Evolutionary conservation across 306 rosid genomes (phyloP), one percentile per base, ranked within the genome.

Genomic region (Biancaea sappan): DNA sequence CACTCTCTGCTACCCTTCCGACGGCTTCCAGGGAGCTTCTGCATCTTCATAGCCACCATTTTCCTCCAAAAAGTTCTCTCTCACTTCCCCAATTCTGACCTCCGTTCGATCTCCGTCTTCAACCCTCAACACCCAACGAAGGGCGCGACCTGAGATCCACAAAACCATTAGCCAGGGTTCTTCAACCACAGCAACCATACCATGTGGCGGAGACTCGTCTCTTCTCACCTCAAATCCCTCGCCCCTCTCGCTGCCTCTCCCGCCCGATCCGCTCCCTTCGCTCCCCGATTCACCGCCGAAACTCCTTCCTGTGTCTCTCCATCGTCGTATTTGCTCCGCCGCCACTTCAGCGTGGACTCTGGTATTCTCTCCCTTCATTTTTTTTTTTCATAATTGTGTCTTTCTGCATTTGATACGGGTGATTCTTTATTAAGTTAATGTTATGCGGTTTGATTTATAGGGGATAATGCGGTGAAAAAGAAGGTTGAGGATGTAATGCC

Each of bases 401-500:
- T 69, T 50, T 34, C 0, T n/a, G 0, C 40, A 34, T 54, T 47
- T 47, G 31, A 47, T 47, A 2, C 4, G 21, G 19, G 0, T 14
- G 16, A 12, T 74, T 75, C 6, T 0, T 34, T 1, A 15, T 31
- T 19, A 26, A 0, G 43, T 47, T 61, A 29, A 19, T 50, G 40
- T 50, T 51, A 22, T 44, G 28, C 56, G 19, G 4, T 82, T 63
- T 18, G 10, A 28, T 26, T 31, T 65, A 61, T n/a, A 25, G 82
- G 21, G 63, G 85, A 73, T 72, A 73, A 54, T 72, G 40, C 80
- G 15, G 11, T 86, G 50, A 90, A 79, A 83, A 89, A 79, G 86
- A 94, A 79, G 83, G 88, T 90, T 47, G 97, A 92, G 82, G 96
- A 92, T 77, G 84, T 92, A 53, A 41, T 88, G 81, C 97, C 99